These are phyloP conservation scores for Parathielavia appendiculata DNA, from an alignment of 495 filamentous ascomycete species.

Conservation along the genomic window DNA sequence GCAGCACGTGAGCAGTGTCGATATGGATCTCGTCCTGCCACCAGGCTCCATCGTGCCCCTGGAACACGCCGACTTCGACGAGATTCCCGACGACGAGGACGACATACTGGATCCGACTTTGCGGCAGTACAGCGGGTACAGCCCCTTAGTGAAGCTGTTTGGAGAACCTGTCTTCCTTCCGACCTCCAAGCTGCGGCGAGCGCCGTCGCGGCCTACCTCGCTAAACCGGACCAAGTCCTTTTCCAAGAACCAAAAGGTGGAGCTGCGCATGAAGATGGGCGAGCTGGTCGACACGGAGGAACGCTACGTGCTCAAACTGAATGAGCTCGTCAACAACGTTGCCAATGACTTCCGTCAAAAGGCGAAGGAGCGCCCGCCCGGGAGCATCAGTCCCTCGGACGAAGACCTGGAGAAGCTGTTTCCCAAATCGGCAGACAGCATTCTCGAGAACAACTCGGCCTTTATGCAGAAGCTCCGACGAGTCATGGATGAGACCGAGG, in stretches of 20 bases:
- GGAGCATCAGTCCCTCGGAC: conserved; percentile 67
- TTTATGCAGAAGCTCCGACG: conserved; percentile 71
- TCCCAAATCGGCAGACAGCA: conserved; percentile 68
- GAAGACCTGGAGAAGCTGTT: conserved; percentile 71
- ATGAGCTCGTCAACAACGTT: conserved; percentile 72
- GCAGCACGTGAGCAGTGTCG: conserved; percentile 73
- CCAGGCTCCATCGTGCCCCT: conserved; percentile 61
- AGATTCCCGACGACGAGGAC: conserved; percentile 52
- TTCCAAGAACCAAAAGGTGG: conserved; percentile 73
- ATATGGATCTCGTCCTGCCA: conserved; percentile 83
- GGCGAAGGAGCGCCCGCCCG: conserved; percentile 50
- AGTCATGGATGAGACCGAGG: conserved; percentile 77
- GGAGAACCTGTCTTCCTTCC: conserved; percentile 82
- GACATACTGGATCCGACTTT: conserved; percentile 56
- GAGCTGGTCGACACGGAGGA: conserved; percentile 93
- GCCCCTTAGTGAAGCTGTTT: conserved; percentile 65
- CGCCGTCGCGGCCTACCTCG: conserved; percentile 78
- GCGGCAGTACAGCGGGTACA: conserved; percentile 69
- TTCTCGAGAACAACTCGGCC: conserved; percentile 69
- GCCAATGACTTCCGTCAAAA: conserved; percentile 66
- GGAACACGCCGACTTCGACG: conserved; percentile 46
- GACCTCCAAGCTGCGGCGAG: conserved; percentile 77
- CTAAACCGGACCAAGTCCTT: conserved; percentile 68
- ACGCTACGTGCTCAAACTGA: conserved; percentile 80
- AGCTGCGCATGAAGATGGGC: conserved; percentile 79